Evolutionary conservation across 2,329 filamentous ascomycete species (phyloP), one percentile per base, ranked within the genome.

Genomic region (Coniella vitis): DNA sequence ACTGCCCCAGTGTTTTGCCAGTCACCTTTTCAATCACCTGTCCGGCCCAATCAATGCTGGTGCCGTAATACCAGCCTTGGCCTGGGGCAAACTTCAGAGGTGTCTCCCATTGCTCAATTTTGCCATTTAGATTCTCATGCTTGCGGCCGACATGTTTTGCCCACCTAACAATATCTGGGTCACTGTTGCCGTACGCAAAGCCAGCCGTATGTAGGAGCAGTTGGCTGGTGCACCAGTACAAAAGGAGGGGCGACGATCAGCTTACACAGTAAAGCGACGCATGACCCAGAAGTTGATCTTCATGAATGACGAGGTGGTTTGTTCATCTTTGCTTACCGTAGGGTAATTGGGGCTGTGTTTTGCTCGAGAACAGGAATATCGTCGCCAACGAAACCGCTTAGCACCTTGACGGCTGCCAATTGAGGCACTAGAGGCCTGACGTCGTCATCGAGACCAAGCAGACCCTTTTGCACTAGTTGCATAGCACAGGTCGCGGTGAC

Each of bases 151-250:
- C 55, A 7, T 58, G 60, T 19, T 57, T 49, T 4, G 67, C 65
- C 71, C 72, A 78, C 14, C 61, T 63, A 0, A 55, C 47, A 1
- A 72, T 57, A 5, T 66, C 61, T 0, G 70, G 65, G 43, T 74
- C 65, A 14, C 61, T 57, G 12, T 63, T 34, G 38, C 74, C 71
- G 56, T 75, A 73, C 1, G 62, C 65, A 0, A 76, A 50, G 2
- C 76, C 76, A 5, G 66, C 61, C 0, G 73, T 72, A 57, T 80
- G 76, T 0, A 70, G 72, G 3, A 80, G 65, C 0, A 79, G 65
- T 19, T 64, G 63, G 7, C 65, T 66, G 21, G 9, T 20, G 13
- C 13, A 19, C 4, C 12, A 16, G 21, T 7, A 14, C 3, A 38
- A 21, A 22, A n/a, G 17, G 19, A 14, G 7, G 19, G 10, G 37